phyloP scores from a whole-genome alignment of 352 stramenopile species.

The Globisporangium paroecandrum region DNA sequence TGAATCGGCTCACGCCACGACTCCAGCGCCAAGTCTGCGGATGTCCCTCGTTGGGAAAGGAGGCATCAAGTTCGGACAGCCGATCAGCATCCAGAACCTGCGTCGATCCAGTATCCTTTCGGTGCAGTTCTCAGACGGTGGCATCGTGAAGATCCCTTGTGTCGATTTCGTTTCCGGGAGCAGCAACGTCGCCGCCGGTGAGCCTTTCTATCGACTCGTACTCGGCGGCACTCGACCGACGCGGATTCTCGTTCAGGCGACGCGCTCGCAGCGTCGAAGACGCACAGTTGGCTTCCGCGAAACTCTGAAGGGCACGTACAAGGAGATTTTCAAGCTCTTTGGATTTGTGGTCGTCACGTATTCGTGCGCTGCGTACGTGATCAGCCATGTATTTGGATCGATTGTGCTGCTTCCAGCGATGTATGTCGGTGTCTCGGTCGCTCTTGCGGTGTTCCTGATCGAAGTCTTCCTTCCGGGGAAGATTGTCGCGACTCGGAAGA shows the following conservation, averaged over 20 bases:
- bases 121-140: constrained; percentile 59
- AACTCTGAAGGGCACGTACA: constrained; percentile 55
- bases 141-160: constrained; percentile 43
- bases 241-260: constrained; percentile 47
- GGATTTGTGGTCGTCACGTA: constrained; percentile 56
- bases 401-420: constrained; percentile 52
- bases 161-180: constrained; percentile 36
- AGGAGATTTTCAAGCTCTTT: constrained; percentile 63
- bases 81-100: constrained; percentile 41
- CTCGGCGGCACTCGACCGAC: constrained; percentile 48
- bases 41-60: constrained; percentile 20
- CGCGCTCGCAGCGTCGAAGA: constrained; percentile 23
- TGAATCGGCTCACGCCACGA: neutral
- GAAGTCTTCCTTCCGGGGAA: constrained; percentile 53
- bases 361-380: constrained; percentile 38
- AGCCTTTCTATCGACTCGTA: constrained; percentile 55
- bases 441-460: constrained; percentile 48
- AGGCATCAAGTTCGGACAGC: constrained; percentile 33
- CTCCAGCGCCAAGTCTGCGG: constrained; percentile 2
- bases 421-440: constrained; percentile 40
- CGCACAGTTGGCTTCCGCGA: constrained; percentile 31
- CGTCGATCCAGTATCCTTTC: constrained; percentile 44
- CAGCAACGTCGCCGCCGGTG: constrained; percentile 27
- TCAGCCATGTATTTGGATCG: constrained; percentile 47
- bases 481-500: constrained; percentile 38